These are phyloP conservation scores for Pichia californica DNA, from an alignment of 805 yeast species.

Conservation along the genomic window DNA sequence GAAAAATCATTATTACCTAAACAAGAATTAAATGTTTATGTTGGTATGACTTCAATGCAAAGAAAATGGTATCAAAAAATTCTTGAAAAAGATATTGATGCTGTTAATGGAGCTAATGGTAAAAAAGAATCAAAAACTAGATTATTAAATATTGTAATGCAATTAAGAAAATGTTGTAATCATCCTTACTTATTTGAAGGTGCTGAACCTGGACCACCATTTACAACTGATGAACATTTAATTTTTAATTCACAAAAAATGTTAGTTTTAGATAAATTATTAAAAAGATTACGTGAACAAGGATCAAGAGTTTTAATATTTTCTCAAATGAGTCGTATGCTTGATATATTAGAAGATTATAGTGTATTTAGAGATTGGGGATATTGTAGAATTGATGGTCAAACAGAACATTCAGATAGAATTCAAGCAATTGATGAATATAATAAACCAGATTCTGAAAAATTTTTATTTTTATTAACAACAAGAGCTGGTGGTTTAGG, in stretches of 20 bases:
- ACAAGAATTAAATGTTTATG: slow-evolving; percentile 65
- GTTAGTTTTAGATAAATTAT: slow-evolving; percentile 60
- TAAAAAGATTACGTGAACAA: slow-evolving; percentile 54
- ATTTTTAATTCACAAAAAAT: slow-evolving; percentile 67
- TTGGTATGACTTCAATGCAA: slow-evolving; percentile 76
- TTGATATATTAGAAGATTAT: slow-evolving; percentile 77
- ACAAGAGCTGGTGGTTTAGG: slow-evolving; percentile 92
- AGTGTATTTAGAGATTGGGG: slow-evolving; percentile 61
- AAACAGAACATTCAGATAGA: slow-evolving; percentile 74
- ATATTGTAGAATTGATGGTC: slow-evolving; percentile 79
- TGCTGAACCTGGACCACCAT: slow-evolving; percentile 88
- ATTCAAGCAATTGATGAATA: slow-evolving; percentile 71
- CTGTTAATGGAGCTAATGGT: slow-evolving; percentile 77
- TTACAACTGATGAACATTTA: slow-evolving; percentile 77
- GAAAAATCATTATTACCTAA: slow-evolving; percentile 73
- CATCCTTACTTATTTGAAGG: slow-evolving; percentile 84
- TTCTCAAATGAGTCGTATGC: slow-evolving; percentile 78
- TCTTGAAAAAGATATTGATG: slow-evolving; percentile 74
- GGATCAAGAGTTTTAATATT: slow-evolving; percentile 76
- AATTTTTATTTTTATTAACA: slow-evolving; percentile 69
- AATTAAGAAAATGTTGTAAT: slow-evolving; percentile 75
- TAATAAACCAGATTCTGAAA: slow-evolving; percentile 65
- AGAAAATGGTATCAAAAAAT: slow-evolving; percentile 70
- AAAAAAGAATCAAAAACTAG: slow-evolving; percentile 72
- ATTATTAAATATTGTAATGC: slow-evolving; percentile 76